Percentiles rank a stretch among this genome's conserved stretches.
Conservation (phyloP, 257 asterid genomes). For the Vinca minor region DNA sequence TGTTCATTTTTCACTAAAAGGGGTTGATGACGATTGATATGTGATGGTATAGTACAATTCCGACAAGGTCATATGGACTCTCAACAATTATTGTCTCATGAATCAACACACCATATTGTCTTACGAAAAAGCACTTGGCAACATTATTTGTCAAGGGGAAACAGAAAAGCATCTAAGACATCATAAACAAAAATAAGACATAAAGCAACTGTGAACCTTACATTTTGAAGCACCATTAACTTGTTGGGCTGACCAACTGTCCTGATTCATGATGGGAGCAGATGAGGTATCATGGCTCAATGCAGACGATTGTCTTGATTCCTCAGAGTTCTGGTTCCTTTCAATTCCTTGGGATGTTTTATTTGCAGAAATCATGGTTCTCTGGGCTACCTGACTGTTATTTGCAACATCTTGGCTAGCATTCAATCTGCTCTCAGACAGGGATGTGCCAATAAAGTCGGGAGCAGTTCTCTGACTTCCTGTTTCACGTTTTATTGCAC, state of each 20-base stretch:
- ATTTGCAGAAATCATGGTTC: constrained; percentile 19
- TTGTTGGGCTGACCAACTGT: constrained; percentile 24
- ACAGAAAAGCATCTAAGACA: no score
- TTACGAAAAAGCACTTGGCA: not conserved
- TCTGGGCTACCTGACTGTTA: constrained; percentile 17
- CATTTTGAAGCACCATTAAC: constrained; percentile 28
- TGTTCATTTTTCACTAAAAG: not conserved
- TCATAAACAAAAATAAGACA: constrained; percentile 1
- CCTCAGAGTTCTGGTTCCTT: constrained; percentile 16
- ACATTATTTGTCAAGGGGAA: no score
- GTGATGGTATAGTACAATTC: no score
- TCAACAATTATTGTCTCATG: no score
- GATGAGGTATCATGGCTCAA: constrained; percentile 20
- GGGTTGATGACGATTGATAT: not conserved
- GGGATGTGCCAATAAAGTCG: constrained; percentile 18
- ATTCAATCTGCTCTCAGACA: constrained; percentile 18
- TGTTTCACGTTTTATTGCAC: constrained; percentile 40
- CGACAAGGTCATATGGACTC: no score
- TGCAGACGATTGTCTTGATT: constrained; percentile 21
- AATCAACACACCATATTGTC: not conserved
- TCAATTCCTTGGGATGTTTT: constrained; percentile 23
- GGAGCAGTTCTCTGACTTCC: constrained; percentile 25
- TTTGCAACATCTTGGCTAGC: constrained; percentile 19
- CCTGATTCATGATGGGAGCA: constrained; percentile 19
- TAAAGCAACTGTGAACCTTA: constrained; percentile 12